Evolutionary conservation across 306 rosid genomes (phyloP).

Genomic region (Cicer arietinum): DNA sequence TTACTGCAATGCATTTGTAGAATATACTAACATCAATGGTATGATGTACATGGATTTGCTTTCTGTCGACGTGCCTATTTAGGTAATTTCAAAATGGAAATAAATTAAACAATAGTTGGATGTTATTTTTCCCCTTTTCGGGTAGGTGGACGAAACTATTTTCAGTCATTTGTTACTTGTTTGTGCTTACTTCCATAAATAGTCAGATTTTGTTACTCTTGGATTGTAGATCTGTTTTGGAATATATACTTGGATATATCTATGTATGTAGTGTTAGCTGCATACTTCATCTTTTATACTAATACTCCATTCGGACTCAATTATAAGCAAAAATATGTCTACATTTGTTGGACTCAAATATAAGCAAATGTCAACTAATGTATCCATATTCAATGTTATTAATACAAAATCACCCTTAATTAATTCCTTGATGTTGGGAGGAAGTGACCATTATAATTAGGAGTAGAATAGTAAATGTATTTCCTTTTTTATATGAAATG

Average conservation of each 20-base stretch:
- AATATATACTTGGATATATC: conserved; percentile 5
- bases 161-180: conserved; percentile 8
- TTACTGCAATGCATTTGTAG: conserved; percentile 23
- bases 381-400: too few relatives aligned
- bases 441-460: too few relatives aligned
- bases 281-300: conserved; percentile 33
- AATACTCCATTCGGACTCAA: neutral
- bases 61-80: neutral
- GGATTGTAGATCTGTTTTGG: conserved; percentile 32
- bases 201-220: conserved; percentile 19
- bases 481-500: too few relatives aligned
- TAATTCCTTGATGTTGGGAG: too few relatives aligned
- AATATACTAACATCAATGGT: conserved; percentile 12
- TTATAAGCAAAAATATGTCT: too few relatives aligned
- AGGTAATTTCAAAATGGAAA: conserved; percentile 26
- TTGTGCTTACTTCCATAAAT: conserved; percentile 31
- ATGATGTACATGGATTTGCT: conserved; percentile 34
- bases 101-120: conserved; percentile 10
- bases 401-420: too few relatives aligned
- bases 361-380: too few relatives aligned
- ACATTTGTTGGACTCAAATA: too few relatives aligned
- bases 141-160: conserved; percentile 22
- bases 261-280: neutral
- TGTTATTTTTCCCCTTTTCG: conserved; percentile 33
- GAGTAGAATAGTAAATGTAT: too few relatives aligned